Evolutionary conservation across 2,329 filamentous ascomycete genomes (phyloP).

Genomic region (Didymosphaeria variabile): DNA sequence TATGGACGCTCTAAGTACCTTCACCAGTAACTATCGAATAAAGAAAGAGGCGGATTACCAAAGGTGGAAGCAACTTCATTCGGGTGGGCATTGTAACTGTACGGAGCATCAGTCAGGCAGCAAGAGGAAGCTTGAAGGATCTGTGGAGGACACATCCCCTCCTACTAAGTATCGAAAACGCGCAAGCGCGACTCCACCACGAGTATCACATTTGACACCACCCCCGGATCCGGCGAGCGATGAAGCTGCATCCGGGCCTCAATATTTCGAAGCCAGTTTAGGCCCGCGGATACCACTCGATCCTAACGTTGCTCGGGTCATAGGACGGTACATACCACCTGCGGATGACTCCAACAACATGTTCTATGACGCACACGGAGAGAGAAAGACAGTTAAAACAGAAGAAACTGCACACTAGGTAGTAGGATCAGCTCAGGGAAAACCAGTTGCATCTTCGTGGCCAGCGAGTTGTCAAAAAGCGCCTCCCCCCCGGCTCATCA

Average conservation of each 20-base stretch:
- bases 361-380: not conserved
- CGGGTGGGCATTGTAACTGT: not conserved
- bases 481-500: not conserved
- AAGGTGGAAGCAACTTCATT: constrained; percentile 3
- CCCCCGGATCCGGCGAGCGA: not conserved
- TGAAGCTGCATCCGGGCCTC: not conserved
- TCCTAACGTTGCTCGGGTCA: not conserved
- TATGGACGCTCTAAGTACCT: not conserved
- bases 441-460: not conserved
- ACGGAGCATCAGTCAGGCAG: not conserved
- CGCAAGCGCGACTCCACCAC: constrained; percentile 5
- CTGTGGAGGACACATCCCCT: not conserved
- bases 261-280: not conserved
- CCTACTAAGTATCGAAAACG: not conserved
- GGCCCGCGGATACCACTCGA: not conserved
- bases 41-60: not conserved
- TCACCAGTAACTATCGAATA: not conserved
- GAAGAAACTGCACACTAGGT: constrained; percentile 1
- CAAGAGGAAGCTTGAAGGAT: constrained; percentile 7
- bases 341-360: constrained; percentile 5
- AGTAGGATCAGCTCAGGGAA: not conserved
- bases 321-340: constrained; percentile 1
- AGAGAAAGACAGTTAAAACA: not conserved
- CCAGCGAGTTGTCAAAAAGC: not conserved
- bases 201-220: not conserved